A percentile compares a stretch with the other conserved stretches of the same genome.
These are phyloP conservation scores for Babesia gibsoni DNA, from an alignment of 169 alveolate species.

Conservation along the genomic window DNA sequence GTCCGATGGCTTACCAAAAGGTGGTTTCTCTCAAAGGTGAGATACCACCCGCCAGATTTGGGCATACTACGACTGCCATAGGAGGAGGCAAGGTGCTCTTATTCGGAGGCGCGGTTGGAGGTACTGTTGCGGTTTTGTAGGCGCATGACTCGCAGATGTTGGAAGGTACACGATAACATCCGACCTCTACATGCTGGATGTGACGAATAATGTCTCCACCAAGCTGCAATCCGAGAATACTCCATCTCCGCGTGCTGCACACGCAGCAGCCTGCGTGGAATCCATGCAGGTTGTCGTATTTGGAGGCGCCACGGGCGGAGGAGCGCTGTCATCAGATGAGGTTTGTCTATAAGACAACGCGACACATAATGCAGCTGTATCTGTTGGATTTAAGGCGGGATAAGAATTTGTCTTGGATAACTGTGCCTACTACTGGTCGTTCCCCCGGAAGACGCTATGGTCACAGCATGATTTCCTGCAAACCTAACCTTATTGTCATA, in stretches of 20 bases:
- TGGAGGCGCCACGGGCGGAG: slow-evolving; percentile 99
- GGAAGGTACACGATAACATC: slow-evolving; percentile 96
- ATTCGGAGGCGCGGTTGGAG: slow-evolving; percentile 96
- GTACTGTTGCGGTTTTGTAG: slow-evolving; percentile 11
- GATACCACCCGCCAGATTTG: slow-evolving; percentile 94
- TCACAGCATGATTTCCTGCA: slow-evolving; percentile 94
- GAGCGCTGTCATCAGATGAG: slow-evolving; percentile 95
- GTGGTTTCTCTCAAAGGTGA: slow-evolving; percentile 85
- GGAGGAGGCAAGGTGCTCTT: slow-evolving; percentile 86
- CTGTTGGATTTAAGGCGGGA: slow-evolving; percentile 93
- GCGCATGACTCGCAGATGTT: slow-evolving; percentile 73
- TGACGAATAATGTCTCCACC: slow-evolving; percentile 83
- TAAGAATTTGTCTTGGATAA: slow-evolving; percentile 93
- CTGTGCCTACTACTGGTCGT: slow-evolving; percentile 95
- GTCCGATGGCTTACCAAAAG: slow-evolving; percentile 67
- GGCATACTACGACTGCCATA: slow-evolving; percentile 94
- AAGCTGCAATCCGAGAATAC: slow-evolving; percentile 85
- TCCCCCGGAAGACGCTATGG: slow-evolving; percentile 99
- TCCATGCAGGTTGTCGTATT: slow-evolving; percentile 90
- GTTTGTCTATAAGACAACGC: slow-evolving; percentile 1
- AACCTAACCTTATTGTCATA: slow-evolving; percentile 93
- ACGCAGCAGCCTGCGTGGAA: slow-evolving; percentile 98
- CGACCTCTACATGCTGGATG: slow-evolving; percentile 90
- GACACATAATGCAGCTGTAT: slow-evolving; percentile 72
- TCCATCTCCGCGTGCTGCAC: slow-evolving; percentile 99